Evolutionary conservation across 2,329 filamentous ascomycete genomes (phyloP).

Genomic region (Calonectria fujianensis): DNA sequence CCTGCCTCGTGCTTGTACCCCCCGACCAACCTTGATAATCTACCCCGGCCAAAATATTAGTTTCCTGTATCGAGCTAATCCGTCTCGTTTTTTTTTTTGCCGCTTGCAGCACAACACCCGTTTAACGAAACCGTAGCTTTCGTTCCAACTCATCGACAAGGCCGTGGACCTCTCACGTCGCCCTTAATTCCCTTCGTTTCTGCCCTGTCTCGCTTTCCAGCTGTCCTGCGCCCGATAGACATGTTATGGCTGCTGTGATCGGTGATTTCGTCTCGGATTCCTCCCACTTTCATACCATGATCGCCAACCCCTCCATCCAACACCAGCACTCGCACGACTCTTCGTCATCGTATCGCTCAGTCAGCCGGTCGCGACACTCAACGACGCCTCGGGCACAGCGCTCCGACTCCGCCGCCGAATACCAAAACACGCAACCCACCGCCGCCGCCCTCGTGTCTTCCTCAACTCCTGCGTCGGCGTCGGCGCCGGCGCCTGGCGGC

Average conservation of each 20-base stretch:
- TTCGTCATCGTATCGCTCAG: conserved; percentile 54
- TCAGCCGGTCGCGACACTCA: conserved; percentile 56
- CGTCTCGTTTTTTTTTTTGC: conserved; percentile 47
- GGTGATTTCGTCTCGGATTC: conserved; percentile 85
- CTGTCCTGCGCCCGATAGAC: conserved; percentile 47
- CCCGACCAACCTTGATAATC: conserved; percentile 34
- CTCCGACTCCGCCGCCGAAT: conserved; percentile 48
- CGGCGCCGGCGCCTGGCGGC: conserved; percentile 50
- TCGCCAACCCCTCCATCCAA: conserved; percentile 71
- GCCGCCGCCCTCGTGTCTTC: conserved; percentile 32
- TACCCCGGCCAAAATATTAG: conserved; percentile 41
- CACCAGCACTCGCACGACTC: conserved; percentile 66
- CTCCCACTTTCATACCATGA: conserved; percentile 82
- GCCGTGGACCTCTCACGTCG: conserved; percentile 48
- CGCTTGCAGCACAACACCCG: conserved; percentile 44
- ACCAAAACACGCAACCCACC: conserved; percentile 40
- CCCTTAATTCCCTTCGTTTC: conserved; percentile 22
- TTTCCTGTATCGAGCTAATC: conserved; percentile 48
- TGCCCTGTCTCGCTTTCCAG: conserved; percentile 16
- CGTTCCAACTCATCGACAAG: conserved; percentile 44
- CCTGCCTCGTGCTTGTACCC: conserved; percentile 34
- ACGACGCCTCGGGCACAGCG: conserved; percentile 56
- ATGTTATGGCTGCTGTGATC: conserved; percentile 79
- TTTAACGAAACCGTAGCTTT: conserved; percentile 47
- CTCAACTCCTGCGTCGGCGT: conserved; percentile 43